Evolutionary conservation across 2,329 filamentous ascomycete species (phyloP), one percentile per base, ranked within the genome.

Genomic region (Cercospora zeina): DNA sequence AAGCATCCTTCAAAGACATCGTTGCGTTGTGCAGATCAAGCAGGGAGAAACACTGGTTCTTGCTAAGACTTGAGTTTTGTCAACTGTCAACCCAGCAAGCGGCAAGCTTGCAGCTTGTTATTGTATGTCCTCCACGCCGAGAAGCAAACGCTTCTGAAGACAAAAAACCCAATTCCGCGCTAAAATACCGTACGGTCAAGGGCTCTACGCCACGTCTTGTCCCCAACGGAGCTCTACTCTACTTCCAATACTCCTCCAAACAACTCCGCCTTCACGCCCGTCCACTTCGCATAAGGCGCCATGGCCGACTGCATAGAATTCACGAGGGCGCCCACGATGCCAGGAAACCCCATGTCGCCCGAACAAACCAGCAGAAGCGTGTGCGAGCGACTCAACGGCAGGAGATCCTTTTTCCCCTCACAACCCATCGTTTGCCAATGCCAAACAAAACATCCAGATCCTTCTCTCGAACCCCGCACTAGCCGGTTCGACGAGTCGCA

Each of bases 131-230:
- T 39, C 27, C 16, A 34, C 31, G 49, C 27, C 14, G 27, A 53
- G 49, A n/a, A 53, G 49, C n/a, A 14, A 13, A 10, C 24, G n/a
- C 4, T 10, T 34, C 4, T 34, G 49, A 19, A 27, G 30, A 27
- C 13, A 31, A 8, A 53, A 53, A 53, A 10, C 19, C n/a, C 30
- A 33, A 19, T 8, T 34, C 16, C 13, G 31, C 49, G 49, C 49
- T 53, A 53, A 53, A 53, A 34, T 34, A 53, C 49, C 49, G 49
- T 33, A 51, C 49, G 49, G 49, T 6, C 13, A 31, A 33, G 14
- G 19, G 8, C 11, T 13, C 9, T 33, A 51, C 49, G 49, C 49
- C 49, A 53, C 49, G 19, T 49, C 42, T 21, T 11, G 6, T 27
- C 42, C 42, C 11, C 42, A 30, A 49, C 21, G 21, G 4, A 49